phyloP scores from a whole-genome alignment of 805 yeast species.

The Kuraishia ogatae region DNA sequence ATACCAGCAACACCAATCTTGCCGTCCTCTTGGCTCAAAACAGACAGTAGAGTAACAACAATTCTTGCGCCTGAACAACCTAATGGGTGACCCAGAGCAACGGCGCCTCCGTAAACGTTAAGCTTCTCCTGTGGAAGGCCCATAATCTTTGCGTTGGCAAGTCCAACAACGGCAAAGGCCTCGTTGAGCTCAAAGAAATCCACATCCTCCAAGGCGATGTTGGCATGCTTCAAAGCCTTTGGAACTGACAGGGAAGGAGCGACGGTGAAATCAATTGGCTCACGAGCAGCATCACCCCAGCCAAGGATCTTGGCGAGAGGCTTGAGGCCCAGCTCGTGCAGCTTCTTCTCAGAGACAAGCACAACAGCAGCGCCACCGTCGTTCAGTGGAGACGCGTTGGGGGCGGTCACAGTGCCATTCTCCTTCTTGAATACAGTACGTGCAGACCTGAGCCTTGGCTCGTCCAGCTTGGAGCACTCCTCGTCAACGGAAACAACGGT shows the following conservation, averaged over 20 bases:
- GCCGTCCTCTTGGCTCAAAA: slow-evolving; percentile 77
- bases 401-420: slow-evolving; percentile 94
- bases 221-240: slow-evolving; percentile 88
- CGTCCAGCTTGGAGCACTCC: slow-evolving; percentile 73
- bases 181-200: slow-evolving; percentile 95
- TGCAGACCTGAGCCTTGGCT: slow-evolving; percentile 67
- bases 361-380: slow-evolving; percentile 98
- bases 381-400: slow-evolving; percentile 92
- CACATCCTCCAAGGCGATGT: slow-evolving; percentile 52
- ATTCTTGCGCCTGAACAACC: slow-evolving; percentile 97
- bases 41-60: slow-evolving; percentile 76
- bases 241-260: slow-evolving; percentile 94
- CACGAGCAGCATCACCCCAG: slow-evolving; percentile 98
- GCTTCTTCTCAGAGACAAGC: slow-evolving; percentile 75
- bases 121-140: slow-evolving; percentile 57
- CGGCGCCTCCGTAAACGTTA: slow-evolving; percentile 93
- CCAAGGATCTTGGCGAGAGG: slow-evolving; percentile 87
- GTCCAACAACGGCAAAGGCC: slow-evolving; percentile 94
- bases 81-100: slow-evolving; percentile 90
- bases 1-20: slow-evolving; percentile 91
- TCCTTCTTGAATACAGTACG: slow-evolving; percentile 94
- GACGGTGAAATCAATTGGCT: slow-evolving; percentile 91
- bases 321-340: slow-evolving; percentile 75
- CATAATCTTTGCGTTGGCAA: slow-evolving; percentile 75
- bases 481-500: slow-evolving; percentile 68